Evolutionary conservation across 169 alveolate species (phyloP), one percentile per base, ranked within the genome.

Genomic region (Cryptosporidium bovis): DNA sequence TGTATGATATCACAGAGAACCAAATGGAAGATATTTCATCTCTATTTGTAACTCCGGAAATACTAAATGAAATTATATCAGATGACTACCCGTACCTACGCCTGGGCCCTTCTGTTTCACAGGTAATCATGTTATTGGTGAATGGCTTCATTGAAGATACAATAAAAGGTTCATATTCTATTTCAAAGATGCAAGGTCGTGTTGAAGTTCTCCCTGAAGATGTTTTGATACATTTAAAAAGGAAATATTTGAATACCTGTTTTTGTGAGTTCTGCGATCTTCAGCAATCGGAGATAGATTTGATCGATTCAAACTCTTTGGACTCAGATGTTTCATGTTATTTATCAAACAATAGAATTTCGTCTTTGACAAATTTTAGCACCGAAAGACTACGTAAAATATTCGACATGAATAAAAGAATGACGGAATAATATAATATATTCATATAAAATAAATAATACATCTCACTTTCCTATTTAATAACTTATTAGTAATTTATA

Each of bases 71-170:
- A 60, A 20, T 77, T 34, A 77, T 71, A 8, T 12, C 24, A 16
- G 87, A 77, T 12, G 87, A 77, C 29, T 77, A 56, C 15, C 71
- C 87, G 16, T 71, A 77, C 6, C 16, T 77, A 20, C 58, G 87
- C 44, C n/a, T 77, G 64, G 87, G 87, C 10, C 87, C 87, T 27
- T 77, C 87, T 5, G 87, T 77, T 40, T 56, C 87, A n/a, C 71
- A 60, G 1, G 87, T 77, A 18, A 24, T 77, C 40, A 44, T 71
- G 20, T 56, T 48, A 2, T 60, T 77, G 46, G 64, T 71, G 6
- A 77, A 77, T 44, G 87, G 87, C 0, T 77, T 77, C 51, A 15
- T 77, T 2, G 66, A 77, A 60, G 87, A 77, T 24, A 33, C 48
- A 60, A 20, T 77, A 27, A 56, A 33, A 18, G 56, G 50, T 36